Evolutionary conservation across 1,139 yeast species (phyloP).

Genomic region (Ogataea hybrid): DNA sequence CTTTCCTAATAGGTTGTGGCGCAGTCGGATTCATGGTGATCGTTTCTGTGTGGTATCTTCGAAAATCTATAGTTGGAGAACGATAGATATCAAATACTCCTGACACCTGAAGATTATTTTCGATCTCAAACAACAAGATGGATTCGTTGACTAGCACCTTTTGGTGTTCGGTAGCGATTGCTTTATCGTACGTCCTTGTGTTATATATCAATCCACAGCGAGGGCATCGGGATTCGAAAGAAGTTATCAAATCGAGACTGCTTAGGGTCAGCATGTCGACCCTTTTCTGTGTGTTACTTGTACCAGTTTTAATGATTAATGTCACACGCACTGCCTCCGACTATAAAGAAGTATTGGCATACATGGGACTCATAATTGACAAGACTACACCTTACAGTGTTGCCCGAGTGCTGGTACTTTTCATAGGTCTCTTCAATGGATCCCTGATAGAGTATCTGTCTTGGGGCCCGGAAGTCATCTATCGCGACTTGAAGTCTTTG

Average conservation of each 20-base stretch:
- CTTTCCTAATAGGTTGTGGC: conserved; percentile 60
- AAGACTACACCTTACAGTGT: conserved; percentile 21
- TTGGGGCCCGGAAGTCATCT: conserved; percentile 14
- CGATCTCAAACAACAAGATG: background rate
- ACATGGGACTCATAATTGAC: conserved; percentile 17
- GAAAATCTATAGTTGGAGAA: conserved; percentile 37
- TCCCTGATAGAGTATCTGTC: conserved; percentile 49
- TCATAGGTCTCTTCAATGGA: conserved; percentile 52
- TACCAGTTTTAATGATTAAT: conserved; percentile 30
- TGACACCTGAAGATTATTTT: conserved; percentile 5
- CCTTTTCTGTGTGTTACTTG: conserved; percentile 24
- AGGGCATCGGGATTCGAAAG: conserved; percentile 41
- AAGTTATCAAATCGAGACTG: conserved; percentile 37
- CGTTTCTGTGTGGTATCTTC: conserved; percentile 60
- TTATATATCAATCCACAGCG: conserved; percentile 37
- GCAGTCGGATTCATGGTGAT: conserved; percentile 63
- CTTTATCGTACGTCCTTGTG: conserved; percentile 43
- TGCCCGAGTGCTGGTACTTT: conserved; percentile 32
- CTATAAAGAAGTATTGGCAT: conserved; percentile 3
- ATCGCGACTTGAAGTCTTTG: conserved; percentile 4
- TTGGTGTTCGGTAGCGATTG: conserved; percentile 29
- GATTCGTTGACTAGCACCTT: background rate
- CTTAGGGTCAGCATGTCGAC: conserved; percentile 30
- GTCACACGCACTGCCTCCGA: conserved; percentile 15
- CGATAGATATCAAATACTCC: conserved; percentile 2